Evolutionary conservation across 345 rosid genomes (phyloP).

Genomic region (Bruguiera sexangula): DNA sequence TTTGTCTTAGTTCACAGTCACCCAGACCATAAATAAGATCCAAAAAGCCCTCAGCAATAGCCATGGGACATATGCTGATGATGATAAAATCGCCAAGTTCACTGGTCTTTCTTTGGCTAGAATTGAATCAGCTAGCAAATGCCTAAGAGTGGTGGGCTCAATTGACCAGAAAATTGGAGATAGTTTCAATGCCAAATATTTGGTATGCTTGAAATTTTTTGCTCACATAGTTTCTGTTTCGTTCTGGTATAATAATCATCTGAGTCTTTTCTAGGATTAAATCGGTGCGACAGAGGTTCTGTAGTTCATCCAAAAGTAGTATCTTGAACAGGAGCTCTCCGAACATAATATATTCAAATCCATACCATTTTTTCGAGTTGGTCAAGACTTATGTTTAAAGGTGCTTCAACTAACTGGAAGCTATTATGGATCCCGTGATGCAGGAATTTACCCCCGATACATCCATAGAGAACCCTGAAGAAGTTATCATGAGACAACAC

Average conservation of each 20-base stretch:
- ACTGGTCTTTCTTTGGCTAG: conserved; percentile 56
- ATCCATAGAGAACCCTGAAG: conserved; percentile 45
- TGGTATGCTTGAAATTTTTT: conserved; percentile 38
- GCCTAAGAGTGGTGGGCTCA: conserved; percentile 72
- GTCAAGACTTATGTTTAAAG: neutral
- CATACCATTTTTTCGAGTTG: neutral
- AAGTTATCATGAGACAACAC: conserved; percentile 51
- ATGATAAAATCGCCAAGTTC: conserved; percentile 56
- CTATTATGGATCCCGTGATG: conserved; percentile 10
- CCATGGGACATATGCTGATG: conserved; percentile 53
- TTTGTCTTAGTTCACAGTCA: conserved; percentile 38
- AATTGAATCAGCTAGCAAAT: conserved; percentile 67
- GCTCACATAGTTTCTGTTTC: neutral
- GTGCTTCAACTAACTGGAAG: conserved; percentile 7
- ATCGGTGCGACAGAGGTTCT: no score
- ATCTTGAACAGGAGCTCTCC: neutral
- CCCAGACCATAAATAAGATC: conserved; percentile 51
- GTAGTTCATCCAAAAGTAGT: neutral
- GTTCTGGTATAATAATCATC: no score
- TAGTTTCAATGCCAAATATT: conserved; percentile 40
- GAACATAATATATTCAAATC: neutral
- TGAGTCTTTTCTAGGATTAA: no score
- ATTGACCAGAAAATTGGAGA: conserved; percentile 64
- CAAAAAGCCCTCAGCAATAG: conserved; percentile 45
- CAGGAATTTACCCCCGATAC: conserved; percentile 63